Evolutionary conservation across 176 grass and related monocot species (phyloP), one percentile per base, ranked within the genome.

Genomic region (Ensete glaucum): DNA sequence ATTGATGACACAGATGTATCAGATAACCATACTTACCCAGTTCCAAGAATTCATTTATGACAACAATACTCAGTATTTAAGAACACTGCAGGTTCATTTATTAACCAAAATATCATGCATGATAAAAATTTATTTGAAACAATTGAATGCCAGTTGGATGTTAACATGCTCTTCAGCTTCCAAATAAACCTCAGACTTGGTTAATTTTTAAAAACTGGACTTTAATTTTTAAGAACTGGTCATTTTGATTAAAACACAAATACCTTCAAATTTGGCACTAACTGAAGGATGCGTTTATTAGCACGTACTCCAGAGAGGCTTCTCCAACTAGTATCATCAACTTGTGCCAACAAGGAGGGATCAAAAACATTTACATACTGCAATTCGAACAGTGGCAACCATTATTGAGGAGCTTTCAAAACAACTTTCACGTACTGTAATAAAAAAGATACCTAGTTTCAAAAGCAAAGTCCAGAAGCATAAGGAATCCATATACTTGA

Each of bases 281-380:
- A 56, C 74, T 88, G 83, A 76, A 86, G 83, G 69, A 92, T 92
- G 75, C 81, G 62, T 65, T 79, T 77, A 75, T 92, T 92, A 68
- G 83, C 89, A 70, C 76, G 81, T 79, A 92, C 83, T 74, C 89
- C 89, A 80, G 89, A 92, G 25, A 92, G 53, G 74, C 86, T 92
- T 67, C 81, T 88, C 86, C 81, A 82, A 64, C 89, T 88, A 52
- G 83, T 53, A 25, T 74, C 23, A 76, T 92, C 89, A 68, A 86
- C 54, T 82, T 68, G 80, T 23, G 19, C 62, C 51, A 80, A 79
- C 17, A 80, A 62, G 67, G 75, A 71, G 25, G 78, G 56, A 58
- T 80, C 67, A 71, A 73, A 88, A 70, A 85, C 75, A 67, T 80
- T 79, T 81, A 92, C 81, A 52, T 76, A 69, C 89, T 92, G 81